Percentiles rank a stretch among this genome's conserved stretches.
Conservation (phyloP, 1,139 yeast species). For the Protomyces lactucae-debilis region DNA sequence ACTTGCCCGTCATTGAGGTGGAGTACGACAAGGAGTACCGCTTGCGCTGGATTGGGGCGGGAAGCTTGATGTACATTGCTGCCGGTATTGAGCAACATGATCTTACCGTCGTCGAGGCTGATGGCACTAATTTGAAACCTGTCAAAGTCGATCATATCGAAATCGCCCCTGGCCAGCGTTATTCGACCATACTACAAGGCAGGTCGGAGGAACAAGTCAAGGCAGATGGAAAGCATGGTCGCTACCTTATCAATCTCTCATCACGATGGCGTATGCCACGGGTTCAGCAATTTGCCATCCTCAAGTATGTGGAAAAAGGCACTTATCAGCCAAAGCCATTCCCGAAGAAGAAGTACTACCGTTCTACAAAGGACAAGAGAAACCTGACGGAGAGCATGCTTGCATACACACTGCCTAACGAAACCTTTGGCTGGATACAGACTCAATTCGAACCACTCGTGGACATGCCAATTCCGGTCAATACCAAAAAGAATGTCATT, state of each 20-base stretch:
- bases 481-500: not conserved
- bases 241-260: constrained; percentile 42
- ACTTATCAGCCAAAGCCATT: not conserved
- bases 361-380: constrained; percentile 47
- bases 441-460: constrained; percentile 5
- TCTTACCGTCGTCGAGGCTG: constrained; percentile 60
- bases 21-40: constrained; percentile 50
- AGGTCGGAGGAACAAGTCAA: constrained; percentile 40
- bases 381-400: constrained; percentile 34
- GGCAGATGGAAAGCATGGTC: constrained; percentile 24
- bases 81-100: constrained; percentile 51
- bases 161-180: constrained; percentile 46
- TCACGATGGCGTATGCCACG: constrained; percentile 36
- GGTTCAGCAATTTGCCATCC: constrained; percentile 30
- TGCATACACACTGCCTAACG: constrained; percentile 41
- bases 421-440: constrained; percentile 38
- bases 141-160: constrained; percentile 48
- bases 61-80: constrained; percentile 54
- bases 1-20: constrained; percentile 40
- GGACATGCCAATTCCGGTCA: constrained; percentile 6
- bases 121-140: constrained; percentile 64
- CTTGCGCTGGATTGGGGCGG: constrained; percentile 51
- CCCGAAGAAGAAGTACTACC: constrained; percentile 33
- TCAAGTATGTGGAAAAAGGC: not conserved
- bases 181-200: constrained; percentile 31